Evolutionary conservation across 139 green algal species (phyloP), one percentile per base, ranked within the genome.

Genomic region (Picochlorum sp.): DNA sequence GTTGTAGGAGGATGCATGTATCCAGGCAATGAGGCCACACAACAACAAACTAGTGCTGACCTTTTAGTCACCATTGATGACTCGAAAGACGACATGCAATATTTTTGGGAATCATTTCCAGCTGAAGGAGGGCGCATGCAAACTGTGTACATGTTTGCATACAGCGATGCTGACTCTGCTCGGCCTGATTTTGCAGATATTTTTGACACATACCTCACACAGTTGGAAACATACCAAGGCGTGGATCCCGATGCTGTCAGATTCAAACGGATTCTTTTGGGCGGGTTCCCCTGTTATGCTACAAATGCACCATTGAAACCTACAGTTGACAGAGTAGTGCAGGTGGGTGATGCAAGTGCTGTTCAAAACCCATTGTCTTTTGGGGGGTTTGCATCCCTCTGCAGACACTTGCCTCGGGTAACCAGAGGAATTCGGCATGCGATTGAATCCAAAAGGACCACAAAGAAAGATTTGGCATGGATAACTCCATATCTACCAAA

Each of bases 111-210:
- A 75, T 86, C 89, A 3, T 97, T 96, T 65, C 88, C 91, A 24
- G 83, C 88, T 6, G 78, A 69, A 45, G 80, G 70, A 14, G 85
- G 85, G 7, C 71, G 52, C 8, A 82, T 93, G 77, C 83, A 91
- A 10, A 98, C 93, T 2, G 94, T 88, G 28, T 98, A 98, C 81
- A 90, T 97, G 80, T 97, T 98, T 80, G 77, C 83, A 0, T 97
- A 97, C 77, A 63, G 74, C 18, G 87, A 95, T 65, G 73, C 85
- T 1, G 41, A 90, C 50, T 68, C 78, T 3, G 24, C 57, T 15
- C 76, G 90, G 13, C 87, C 84, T 5, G 74, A 49, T 45, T 83
- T 90, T 47, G 69, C 78, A 54, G n/a, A 62, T 8, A 65, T 94
- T 38, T 74, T 96, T 15, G 86, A 94, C 44, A 77, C 66, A 15